These are phyloP conservation scores for Bothriochloa decipiens DNA, from an alignment of 176 grass and related monocot species.

Conservation along the genomic window DNA sequence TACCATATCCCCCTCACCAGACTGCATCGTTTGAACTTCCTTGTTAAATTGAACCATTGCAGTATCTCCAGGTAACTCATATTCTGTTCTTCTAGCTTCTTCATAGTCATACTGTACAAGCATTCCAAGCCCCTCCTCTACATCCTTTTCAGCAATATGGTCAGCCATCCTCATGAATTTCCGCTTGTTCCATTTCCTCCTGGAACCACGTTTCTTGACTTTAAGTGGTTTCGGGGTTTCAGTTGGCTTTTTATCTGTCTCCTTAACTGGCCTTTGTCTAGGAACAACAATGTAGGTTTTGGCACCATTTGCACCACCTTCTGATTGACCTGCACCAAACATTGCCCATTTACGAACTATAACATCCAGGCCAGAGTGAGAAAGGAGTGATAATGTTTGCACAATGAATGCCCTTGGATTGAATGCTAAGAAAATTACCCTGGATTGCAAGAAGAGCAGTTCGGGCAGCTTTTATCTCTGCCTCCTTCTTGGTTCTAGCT, in stretches of 20 bases:
- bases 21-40: no score
- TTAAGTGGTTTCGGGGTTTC: constrained; percentile 56
- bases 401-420: neutral
- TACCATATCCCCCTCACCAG: neutral
- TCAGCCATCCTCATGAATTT: constrained; percentile 55
- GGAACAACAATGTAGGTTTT: constrained; percentile 74
- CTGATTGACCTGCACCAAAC: constrained; percentile 59
- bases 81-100: neutral
- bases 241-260: neutral
- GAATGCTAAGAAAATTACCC: no score
- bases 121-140: neutral
- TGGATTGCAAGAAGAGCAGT: no score
- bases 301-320: constrained; percentile 42
- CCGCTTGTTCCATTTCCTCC: constrained; percentile 79
- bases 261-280: constrained; percentile 50
- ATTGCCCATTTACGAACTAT: constrained; percentile 13
- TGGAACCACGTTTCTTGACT: constrained; percentile 60
- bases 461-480: no score
- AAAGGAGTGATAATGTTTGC: neutral
- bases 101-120: neutral
- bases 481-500: no score
- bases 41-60: neutral
- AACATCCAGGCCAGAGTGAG: neutral
- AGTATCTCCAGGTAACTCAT: neutral
- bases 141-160: constrained; percentile 42